Percentiles rank a stretch among this genome's conserved stretches.
These are phyloP conservation scores for Agroathelia rolfsii DNA, from an alignment of 1,284 basidiomycete genomes.

Conservation along the genomic window DNA sequence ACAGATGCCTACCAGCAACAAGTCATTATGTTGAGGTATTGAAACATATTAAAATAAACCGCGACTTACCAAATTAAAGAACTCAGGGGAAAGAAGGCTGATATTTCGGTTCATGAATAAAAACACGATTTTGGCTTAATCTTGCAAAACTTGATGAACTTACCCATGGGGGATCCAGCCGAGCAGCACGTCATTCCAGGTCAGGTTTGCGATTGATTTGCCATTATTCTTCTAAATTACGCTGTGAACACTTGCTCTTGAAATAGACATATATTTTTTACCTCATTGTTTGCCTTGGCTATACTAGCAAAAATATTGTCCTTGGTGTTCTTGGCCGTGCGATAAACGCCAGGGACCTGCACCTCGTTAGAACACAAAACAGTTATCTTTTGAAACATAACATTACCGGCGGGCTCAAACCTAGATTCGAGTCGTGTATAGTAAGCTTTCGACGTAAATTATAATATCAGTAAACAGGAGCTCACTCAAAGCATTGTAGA, in stretches of 20 bases:
- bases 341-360: slow-evolving; percentile 31
- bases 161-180: slow-evolving; percentile 26
- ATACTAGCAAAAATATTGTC: slow-evolving; percentile 33
- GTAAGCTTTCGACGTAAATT: slow-evolving; percentile 23
- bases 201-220: slow-evolving; percentile 20
- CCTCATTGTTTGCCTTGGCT: slow-evolving; percentile 32
- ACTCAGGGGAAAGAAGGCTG: slow-evolving; percentile 30
- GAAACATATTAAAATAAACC: slow-evolving; percentile 20
- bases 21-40: slow-evolving; percentile 29
- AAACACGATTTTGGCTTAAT: not conserved
- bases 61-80: slow-evolving; percentile 32
- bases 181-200: slow-evolving; percentile 3
- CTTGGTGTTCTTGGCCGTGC: slow-evolving; percentile 24
- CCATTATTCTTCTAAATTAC: slow-evolving; percentile 15
- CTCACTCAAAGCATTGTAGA: slow-evolving; percentile 43
- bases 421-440: slow-evolving; percentile 5
- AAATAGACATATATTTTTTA: slow-evolving; percentile 16
- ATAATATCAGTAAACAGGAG: slow-evolving; percentile 1
- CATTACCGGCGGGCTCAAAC: slow-evolving; percentile 2
- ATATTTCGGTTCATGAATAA: not conserved
- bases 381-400: slow-evolving; percentile 2
- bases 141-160: not conserved
- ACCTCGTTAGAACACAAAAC: slow-evolving; percentile 6
- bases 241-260: slow-evolving; percentile 7
- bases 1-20: slow-evolving; percentile 30